A percentile compares a stretch with the other conserved stretches of the same genome.
These are phyloP conservation scores for Phytophthora pisi DNA, from an alignment of 352 stramenopile species.

Conservation along the genomic window DNA sequence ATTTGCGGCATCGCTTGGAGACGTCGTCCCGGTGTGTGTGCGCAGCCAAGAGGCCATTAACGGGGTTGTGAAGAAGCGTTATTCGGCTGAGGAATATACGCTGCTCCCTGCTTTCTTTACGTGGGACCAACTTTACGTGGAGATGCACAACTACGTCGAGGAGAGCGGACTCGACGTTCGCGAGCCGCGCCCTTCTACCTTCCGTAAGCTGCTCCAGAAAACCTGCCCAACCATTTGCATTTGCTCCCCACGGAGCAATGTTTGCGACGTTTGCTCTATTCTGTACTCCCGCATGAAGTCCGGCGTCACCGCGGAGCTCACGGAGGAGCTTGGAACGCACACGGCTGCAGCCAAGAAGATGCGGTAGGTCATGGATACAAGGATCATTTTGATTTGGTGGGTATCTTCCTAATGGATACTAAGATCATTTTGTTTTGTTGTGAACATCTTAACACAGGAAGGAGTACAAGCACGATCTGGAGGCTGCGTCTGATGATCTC, in stretches of 20 bases:
- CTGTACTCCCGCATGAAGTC: too few relatives aligned
- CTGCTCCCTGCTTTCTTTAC: slow-evolving; percentile 22
- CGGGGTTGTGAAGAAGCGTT: background rate
- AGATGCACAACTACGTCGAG: slow-evolving; percentile 21
- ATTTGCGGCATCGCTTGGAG: background rate
- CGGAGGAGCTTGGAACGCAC: slow-evolving; percentile 11
- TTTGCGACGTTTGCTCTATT: slow-evolving; percentile 17
- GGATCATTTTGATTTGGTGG: slow-evolving; percentile 13
- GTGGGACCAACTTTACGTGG: slow-evolving; percentile 15
- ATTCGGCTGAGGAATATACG: slow-evolving; percentile 4
- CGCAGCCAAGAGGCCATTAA: background rate
- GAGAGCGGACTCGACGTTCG: background rate
- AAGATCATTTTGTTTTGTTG: background rate
- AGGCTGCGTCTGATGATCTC: background rate
- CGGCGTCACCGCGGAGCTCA: slow-evolving; percentile 1
- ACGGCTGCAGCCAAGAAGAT: slow-evolving; percentile 2
- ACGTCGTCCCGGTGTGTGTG: slow-evolving; percentile 13
- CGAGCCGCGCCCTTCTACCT: background rate
- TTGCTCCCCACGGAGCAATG: slow-evolving; percentile 14
- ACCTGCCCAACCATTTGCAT: slow-evolving; percentile 13
- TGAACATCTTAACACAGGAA: background rate
- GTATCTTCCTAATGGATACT: background rate
- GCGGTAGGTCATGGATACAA: background rate
- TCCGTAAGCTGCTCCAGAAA: slow-evolving; percentile 9
- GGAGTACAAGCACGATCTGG: slow-evolving; percentile 15